phyloP scores from a whole-genome alignment of 441 rosid species.

The Erysimum cheiri region DNA sequence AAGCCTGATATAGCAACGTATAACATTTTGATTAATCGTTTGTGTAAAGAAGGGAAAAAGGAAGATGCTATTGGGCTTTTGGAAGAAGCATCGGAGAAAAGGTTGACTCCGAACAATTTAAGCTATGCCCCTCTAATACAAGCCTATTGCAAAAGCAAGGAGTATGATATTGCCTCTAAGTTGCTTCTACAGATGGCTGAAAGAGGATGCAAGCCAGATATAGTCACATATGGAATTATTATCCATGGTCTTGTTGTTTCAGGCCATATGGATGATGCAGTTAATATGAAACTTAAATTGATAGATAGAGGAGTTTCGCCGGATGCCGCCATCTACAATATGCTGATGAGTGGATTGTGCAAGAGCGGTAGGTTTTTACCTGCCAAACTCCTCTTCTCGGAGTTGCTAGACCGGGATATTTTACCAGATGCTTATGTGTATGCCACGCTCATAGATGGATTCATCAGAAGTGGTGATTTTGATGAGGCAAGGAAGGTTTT shows the following conservation, averaged over 20 bases:
- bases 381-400: conserved; percentile 67
- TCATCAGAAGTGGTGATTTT: conserved; percentile 60
- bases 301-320: conserved; percentile 67
- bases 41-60: conserved; percentile 61
- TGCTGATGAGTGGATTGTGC: conserved; percentile 83
- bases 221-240: conserved; percentile 73
- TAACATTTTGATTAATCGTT: conserved; percentile 63
- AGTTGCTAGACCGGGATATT: conserved; percentile 77
- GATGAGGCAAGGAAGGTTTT: conserved; percentile 68
- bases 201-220: conserved; percentile 72
- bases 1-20: conserved; percentile 73
- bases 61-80: conserved; percentile 64
- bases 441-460: conserved; percentile 83
- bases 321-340: conserved; percentile 81
- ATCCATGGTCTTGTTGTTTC: conserved; percentile 71
- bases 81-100: conserved; percentile 58
- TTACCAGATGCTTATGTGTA: conserved; percentile 68
- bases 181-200: conserved; percentile 75
- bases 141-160: conserved; percentile 56
- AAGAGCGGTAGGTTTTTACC: conserved; percentile 68
- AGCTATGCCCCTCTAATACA: conserved; percentile 73
- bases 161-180: conserved; percentile 56
- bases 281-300: conserved; percentile 61
- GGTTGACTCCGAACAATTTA: conserved; percentile 55
- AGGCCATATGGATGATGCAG: conserved; percentile 74